phyloP scores from a whole-genome alignment of 179 eudicot species.

The Heliamphora pulchella region DNA sequence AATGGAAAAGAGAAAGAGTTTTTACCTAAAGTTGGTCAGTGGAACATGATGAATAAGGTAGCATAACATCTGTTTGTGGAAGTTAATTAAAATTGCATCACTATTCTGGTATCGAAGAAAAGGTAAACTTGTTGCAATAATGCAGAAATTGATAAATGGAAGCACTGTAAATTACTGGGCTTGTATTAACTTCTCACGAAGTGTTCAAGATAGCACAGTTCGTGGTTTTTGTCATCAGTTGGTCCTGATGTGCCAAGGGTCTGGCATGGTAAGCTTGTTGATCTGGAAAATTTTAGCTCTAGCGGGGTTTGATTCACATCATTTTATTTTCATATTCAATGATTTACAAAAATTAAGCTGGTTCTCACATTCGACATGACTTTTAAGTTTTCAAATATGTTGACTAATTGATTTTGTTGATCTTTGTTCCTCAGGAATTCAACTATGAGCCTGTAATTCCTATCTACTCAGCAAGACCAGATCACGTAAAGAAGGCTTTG shows the following conservation, averaged over 20 bases:
- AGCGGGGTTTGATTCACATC: neutral
- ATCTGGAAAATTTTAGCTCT: neutral
- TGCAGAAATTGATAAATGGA: constrained; percentile 81
- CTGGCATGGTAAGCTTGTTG: constrained; percentile 63
- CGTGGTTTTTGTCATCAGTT: constrained; percentile 80
- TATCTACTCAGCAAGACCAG: constrained; percentile 63
- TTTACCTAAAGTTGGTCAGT: constrained; percentile 81
- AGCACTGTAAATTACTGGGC: constrained; percentile 72
- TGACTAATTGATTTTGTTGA: constrained; percentile 6
- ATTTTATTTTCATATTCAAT: neutral
- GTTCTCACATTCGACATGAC: neutral
- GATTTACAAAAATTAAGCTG: too few species aligned
- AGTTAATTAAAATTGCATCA: neutral
- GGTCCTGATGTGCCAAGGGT: constrained; percentile 74
- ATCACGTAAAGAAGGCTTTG: constrained; percentile 79
- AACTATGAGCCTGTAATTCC: constrained; percentile 75
- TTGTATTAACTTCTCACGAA: constrained; percentile 79
- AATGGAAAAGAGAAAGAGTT: constrained; percentile 68
- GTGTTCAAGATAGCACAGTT: constrained; percentile 63
- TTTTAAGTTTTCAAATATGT: neutral
- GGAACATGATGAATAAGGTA: constrained; percentile 96
- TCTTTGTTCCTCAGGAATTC: constrained; percentile 39
- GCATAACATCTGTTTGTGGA: neutral
- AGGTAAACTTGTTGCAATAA: neutral
- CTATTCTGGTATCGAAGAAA: neutral